phyloP scores from a whole-genome alignment of 2,329 filamentous ascomycete species.

The Aphanoascus verrucosus region DNA sequence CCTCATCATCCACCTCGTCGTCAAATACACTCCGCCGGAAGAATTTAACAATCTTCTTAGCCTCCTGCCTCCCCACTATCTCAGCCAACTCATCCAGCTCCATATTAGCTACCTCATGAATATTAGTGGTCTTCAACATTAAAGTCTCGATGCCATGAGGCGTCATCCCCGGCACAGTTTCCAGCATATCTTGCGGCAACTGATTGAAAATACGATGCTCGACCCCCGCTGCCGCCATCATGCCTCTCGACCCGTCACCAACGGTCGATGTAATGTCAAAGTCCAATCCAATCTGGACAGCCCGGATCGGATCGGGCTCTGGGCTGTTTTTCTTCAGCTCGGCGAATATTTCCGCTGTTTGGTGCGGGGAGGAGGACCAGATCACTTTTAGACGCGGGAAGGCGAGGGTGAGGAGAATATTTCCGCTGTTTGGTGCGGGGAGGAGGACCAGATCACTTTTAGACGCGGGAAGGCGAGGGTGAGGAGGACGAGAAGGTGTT shows the following conservation, averaged over 20 bases:
- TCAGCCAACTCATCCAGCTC: slow-evolving; percentile 58
- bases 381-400: slow-evolving; percentile 86
- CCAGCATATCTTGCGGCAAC: slow-evolving; percentile 82
- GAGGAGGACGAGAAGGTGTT: slow-evolving; percentile 82
- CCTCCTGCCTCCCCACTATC: slow-evolving; percentile 67
- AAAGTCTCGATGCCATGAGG: slow-evolving; percentile 65
- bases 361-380: slow-evolving; percentile 86
- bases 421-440: slow-evolving; percentile 90
- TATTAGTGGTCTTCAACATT: slow-evolving; percentile 60
- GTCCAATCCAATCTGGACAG: slow-evolving; percentile 71
- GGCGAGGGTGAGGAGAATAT: slow-evolving; percentile 80
- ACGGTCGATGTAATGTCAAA: slow-evolving; percentile 32
- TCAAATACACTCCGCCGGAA: slow-evolving; percentile 59
- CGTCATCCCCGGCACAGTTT: slow-evolving; percentile 72
- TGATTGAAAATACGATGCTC: slow-evolving; percentile 63
- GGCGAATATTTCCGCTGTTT: slow-evolving; percentile 95
- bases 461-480: slow-evolving; percentile 84
- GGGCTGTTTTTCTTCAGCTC: slow-evolving; percentile 79
- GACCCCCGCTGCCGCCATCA: slow-evolving; percentile 45
- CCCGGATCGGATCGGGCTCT: slow-evolving; percentile 81
- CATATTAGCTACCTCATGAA: slow-evolving; percentile 80
- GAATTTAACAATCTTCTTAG: slow-evolving; percentile 65
- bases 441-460: slow-evolving; percentile 86
- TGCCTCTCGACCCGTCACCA: slow-evolving; percentile 33
- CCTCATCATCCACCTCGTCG: slow-evolving; percentile 17